These are phyloP conservation scores for Sporisorium exsertum DNA, from an alignment of 1,284 basidiomycete species.

Conservation along the genomic window DNA sequence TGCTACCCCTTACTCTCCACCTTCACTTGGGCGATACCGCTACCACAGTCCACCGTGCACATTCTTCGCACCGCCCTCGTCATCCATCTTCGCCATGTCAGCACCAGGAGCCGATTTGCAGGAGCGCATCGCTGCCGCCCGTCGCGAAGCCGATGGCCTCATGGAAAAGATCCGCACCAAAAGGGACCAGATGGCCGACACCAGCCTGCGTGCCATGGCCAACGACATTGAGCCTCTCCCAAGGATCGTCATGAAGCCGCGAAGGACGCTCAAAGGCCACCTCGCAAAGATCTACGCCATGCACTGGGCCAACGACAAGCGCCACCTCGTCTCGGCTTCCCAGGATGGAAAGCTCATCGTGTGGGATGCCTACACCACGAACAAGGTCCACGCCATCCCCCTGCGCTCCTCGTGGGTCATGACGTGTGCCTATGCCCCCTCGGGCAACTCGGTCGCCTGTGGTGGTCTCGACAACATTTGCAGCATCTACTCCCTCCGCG, in stretches of 20 bases:
- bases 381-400: conserved; percentile 99
- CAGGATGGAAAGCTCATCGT: conserved; percentile 99
- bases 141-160: conserved; percentile 92
- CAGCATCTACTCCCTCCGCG: conserved; percentile 91
- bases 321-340: conserved; percentile 97
- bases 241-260: conserved; percentile 92
- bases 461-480: conserved; percentile 99
- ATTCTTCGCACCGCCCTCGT: background rate
- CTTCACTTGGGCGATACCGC: no score
- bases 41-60: no score
- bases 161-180: conserved; percentile 97
- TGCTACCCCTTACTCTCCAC: background rate
- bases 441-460: conserved; percentile 95
- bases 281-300: conserved; percentile 99
- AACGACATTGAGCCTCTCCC: conserved; percentile 94
- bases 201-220: conserved; percentile 94
- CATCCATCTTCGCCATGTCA: conserved; percentile 29
- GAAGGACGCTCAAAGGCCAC: conserved; percentile 93
- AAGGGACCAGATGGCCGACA: conserved; percentile 94
- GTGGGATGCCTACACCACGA: conserved; percentile 99
- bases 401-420: conserved; percentile 98
- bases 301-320: conserved; percentile 97
- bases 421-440: conserved; percentile 98
- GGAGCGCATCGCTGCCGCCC: conserved; percentile 85
- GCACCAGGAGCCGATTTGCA: conserved; percentile 67